Percentiles rank a stretch among this genome's conserved stretches.
Evolutionary conservation across 192 early-diverging fungal genomes (phyloP).

Genomic region (Dispira simplex): DNA sequence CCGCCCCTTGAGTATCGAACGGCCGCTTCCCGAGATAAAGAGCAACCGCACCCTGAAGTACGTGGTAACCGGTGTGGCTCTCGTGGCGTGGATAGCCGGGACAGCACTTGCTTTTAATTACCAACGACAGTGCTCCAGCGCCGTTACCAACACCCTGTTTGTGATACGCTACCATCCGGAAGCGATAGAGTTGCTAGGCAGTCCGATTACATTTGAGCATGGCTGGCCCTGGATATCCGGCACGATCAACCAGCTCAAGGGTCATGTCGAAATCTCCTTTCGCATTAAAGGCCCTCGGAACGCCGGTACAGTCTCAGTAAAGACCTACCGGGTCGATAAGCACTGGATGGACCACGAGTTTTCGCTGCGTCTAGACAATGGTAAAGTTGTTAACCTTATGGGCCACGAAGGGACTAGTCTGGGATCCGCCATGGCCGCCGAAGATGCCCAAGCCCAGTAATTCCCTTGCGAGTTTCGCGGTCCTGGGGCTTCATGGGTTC

Average conservation of each 20-base stretch:
- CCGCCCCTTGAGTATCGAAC: constrained; percentile 2
- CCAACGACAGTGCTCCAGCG: constrained; percentile 34
- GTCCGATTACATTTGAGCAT: constrained; percentile 32
- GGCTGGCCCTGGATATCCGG: constrained; percentile 49
- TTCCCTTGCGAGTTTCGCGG: no score
- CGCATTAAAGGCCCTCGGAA: constrained; percentile 22
- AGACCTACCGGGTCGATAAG: background rate
- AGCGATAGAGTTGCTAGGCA: constrained; percentile 30
- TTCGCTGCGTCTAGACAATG: background rate
- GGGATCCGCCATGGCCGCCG: no score
- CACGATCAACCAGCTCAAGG: constrained; percentile 41
- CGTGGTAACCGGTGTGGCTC: constrained; percentile 23
- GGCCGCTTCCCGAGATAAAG: constrained; percentile 17
- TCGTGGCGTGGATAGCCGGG: constrained; percentile 32
- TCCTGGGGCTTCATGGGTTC: no score
- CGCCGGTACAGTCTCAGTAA: background rate
- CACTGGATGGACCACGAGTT: constrained; percentile 6
- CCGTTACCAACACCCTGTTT: constrained; percentile 40
- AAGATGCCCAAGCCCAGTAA: no score
- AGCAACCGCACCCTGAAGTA: constrained; percentile 15
- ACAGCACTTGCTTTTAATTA: constrained; percentile 35
- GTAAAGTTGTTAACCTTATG: background rate
- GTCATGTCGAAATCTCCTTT: constrained; percentile 34
- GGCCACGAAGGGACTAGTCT: no score
- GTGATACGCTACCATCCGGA: constrained; percentile 33